A percentile compares a stretch with the other conserved stretches of the same genome.
These are phyloP conservation scores for Rhodotorula glutinis DNA, from an alignment of 1,284 basidiomycete species.

Conservation along the genomic window DNA sequence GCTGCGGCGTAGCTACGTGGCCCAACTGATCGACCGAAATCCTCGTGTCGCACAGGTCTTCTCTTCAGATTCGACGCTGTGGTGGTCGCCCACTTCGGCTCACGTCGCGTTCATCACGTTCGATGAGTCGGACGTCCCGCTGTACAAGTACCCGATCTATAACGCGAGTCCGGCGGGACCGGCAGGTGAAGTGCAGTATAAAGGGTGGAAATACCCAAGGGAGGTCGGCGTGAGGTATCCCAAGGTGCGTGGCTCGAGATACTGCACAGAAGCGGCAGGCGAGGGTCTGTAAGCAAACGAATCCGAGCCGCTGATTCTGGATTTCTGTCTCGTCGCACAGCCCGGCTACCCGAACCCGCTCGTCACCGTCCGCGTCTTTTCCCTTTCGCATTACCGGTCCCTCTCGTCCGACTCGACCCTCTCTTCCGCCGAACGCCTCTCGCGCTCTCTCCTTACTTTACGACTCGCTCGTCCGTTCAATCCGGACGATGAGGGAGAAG, in stretches of 20 bases:
- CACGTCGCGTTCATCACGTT: slow-evolving; percentile 80
- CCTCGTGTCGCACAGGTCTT: slow-evolving; percentile 56
- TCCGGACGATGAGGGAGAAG: slow-evolving; percentile 56
- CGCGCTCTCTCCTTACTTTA: slow-evolving; percentile 18
- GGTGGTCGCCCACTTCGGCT: slow-evolving; percentile 83
- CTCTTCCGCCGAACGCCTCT: slow-evolving; percentile 28
- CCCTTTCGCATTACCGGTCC: slow-evolving; percentile 52
- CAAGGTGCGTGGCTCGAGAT: slow-evolving; percentile 50
- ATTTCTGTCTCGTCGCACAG: slow-evolving; percentile 42
- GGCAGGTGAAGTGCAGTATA: slow-evolving; percentile 49
- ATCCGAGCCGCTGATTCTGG: too few species aligned
- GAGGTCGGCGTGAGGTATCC: slow-evolving; percentile 82
- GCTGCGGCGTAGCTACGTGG: too few species aligned
- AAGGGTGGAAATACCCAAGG: slow-evolving; percentile 72
- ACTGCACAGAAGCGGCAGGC: not conserved
- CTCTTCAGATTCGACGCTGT: slow-evolving; percentile 67
- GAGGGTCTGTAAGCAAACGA: too few species aligned
- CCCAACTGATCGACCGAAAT: not conserved
- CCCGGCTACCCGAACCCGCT: slow-evolving; percentile 88
- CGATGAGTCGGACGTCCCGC: slow-evolving; percentile 82
- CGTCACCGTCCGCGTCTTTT: slow-evolving; percentile 79
- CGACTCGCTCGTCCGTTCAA: slow-evolving; percentile 41
- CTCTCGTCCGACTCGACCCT: not conserved
- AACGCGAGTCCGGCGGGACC: slow-evolving; percentile 52
- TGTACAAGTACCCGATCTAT: slow-evolving; percentile 84